Evolutionary conservation across 352 stramenopile genomes (phyloP).

Genomic region (Peronospora belbahrii): DNA sequence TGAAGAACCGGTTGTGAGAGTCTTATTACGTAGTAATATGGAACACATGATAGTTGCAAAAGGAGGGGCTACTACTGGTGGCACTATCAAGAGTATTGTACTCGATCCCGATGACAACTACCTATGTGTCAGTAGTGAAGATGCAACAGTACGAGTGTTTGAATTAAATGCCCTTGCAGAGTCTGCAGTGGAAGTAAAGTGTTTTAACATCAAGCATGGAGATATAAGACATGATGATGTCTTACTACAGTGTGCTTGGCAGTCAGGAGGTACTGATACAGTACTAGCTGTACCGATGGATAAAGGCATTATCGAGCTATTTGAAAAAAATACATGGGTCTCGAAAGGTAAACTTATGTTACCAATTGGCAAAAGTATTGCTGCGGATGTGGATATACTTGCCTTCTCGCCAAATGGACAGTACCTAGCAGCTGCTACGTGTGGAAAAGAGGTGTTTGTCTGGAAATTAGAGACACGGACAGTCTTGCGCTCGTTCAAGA

Average conservation of each 20-base stretch:
- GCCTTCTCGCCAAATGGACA: conserved; percentile 75
- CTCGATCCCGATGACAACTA: conserved; percentile 60
- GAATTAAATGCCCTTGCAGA: conserved; percentile 34
- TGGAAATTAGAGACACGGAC: conserved; percentile 48
- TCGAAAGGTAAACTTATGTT: conserved; percentile 38
- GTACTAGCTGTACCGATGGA: conserved; percentile 58
- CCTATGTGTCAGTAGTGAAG: conserved; percentile 58
- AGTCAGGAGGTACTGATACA: conserved; percentile 22
- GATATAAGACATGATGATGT: conserved; percentile 61
- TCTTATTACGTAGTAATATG: conserved; percentile 46
- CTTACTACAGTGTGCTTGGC: conserved; percentile 57
- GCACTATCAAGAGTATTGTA: conserved; percentile 65
- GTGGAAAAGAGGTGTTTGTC: conserved; percentile 67
- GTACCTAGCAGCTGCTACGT: conserved; percentile 59
- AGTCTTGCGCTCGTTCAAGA: conserved; percentile 46
- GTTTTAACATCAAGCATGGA: conserved; percentile 49
- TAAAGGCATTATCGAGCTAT: conserved; percentile 64
- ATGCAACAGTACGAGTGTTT: conserved; percentile 66
- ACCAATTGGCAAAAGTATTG: conserved; percentile 46
- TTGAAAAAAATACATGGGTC: conserved; percentile 40
- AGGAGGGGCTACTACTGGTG: conserved; percentile 51
- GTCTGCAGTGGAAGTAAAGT: conserved; percentile 33
- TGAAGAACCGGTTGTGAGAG: conserved; percentile 62
- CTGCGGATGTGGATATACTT: conserved; percentile 58
- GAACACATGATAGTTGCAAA: conserved; percentile 58